Evolutionary conservation across 306 rosid genomes (phyloP).

Genomic region (Cicer pinnatifidum): DNA sequence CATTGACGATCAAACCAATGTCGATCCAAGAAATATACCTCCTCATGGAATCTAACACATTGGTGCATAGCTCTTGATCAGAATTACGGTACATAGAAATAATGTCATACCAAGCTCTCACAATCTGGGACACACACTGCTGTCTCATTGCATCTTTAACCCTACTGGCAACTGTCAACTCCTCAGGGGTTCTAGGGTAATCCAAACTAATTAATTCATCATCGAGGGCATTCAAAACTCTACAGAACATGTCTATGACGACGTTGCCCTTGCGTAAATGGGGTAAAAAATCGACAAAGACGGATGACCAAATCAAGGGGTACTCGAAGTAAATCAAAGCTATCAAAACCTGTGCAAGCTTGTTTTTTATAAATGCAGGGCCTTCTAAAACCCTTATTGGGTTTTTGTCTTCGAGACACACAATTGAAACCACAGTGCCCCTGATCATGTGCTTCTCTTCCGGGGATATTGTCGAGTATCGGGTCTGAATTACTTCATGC

Average conservation of each 20-base stretch:
- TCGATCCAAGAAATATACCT: slow-evolving; percentile 94
- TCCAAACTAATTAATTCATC: slow-evolving; percentile 87
- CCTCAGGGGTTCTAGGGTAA: slow-evolving; percentile 75
- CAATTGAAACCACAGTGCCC: slow-evolving; percentile 74
- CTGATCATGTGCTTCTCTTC: slow-evolving; percentile 80
- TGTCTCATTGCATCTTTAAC: slow-evolving; percentile 93
- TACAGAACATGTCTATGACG: slow-evolving; percentile 93
- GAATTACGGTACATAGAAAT: slow-evolving; percentile 67
- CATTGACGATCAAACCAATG: slow-evolving; percentile 83
- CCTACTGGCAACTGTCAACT: slow-evolving; percentile 60
- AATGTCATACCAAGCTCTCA: slow-evolving; percentile 80
- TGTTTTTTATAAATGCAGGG: slow-evolving; percentile 62
- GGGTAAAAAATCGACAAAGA: slow-evolving; percentile 78
- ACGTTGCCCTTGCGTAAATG: slow-evolving; percentile 72
- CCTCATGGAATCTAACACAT: slow-evolving; percentile 78
- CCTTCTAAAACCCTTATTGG: slow-evolving; percentile 66
- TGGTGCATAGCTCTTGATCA: slow-evolving; percentile 68
- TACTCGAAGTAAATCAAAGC: slow-evolving; percentile 84
- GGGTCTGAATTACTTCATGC: slow-evolving; percentile 67
- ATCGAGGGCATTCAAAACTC: slow-evolving; percentile 85
- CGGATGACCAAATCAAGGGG: slow-evolving; percentile 80
- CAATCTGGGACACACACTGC: slow-evolving; percentile 77
- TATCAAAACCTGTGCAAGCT: slow-evolving; percentile 68
- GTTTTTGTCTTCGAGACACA: slow-evolving; percentile 68
- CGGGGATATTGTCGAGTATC: slow-evolving; percentile 69